phyloP scores from a whole-genome alignment of 2,329 filamentous ascomycete species.

The Penicillium sp. region DNA sequence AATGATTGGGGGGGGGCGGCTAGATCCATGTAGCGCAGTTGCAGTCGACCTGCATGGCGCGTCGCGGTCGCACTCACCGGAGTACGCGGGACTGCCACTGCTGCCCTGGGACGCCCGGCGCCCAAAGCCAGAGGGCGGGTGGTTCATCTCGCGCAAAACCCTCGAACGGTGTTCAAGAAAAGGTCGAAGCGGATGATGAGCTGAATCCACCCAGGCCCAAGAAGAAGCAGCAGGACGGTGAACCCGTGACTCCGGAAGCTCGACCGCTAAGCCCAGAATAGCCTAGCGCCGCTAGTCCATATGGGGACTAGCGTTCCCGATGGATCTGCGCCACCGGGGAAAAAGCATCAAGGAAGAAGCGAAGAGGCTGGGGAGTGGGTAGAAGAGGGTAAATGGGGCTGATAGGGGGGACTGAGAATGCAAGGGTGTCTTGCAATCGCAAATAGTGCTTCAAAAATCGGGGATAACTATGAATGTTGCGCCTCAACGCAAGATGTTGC shows the following conservation, averaged over 20 bases:
- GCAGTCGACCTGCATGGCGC: constrained; percentile 19
- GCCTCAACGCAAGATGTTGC: background rate
- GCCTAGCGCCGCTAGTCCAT: constrained; percentile 32
- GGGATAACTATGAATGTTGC: background rate
- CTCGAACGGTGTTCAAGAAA: constrained; percentile 8
- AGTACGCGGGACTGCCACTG: constrained; percentile 43
- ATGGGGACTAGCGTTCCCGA: constrained; percentile 46
- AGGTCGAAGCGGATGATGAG: constrained; percentile 29
- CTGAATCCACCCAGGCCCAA: constrained; percentile 27
- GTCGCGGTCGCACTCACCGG: constrained; percentile 43
- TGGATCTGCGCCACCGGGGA: constrained; percentile 38
- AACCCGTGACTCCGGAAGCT: constrained; percentile 47
- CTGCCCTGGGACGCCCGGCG: constrained; percentile 47
- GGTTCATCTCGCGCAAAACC: constrained; percentile 45
- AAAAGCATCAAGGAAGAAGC: constrained; percentile 23
- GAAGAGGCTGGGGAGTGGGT: constrained; percentile 16
- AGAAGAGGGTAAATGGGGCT: constrained; percentile 6
- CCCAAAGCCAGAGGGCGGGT: constrained; percentile 40
- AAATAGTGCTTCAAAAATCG: background rate
- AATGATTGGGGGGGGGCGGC: constrained; percentile 16
- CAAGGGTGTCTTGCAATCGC: background rate
- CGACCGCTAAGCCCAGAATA: constrained; percentile 38
- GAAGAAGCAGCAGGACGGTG: constrained; percentile 31
- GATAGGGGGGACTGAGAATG: background rate
- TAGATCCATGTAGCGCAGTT: constrained; percentile 12